A percentile compares a stretch with the other conserved stretches of the same genome.
phyloP scores from a whole-genome alignment of 2,329 filamentous ascomycete species.

The Hansfordia pulvinata region DNA sequence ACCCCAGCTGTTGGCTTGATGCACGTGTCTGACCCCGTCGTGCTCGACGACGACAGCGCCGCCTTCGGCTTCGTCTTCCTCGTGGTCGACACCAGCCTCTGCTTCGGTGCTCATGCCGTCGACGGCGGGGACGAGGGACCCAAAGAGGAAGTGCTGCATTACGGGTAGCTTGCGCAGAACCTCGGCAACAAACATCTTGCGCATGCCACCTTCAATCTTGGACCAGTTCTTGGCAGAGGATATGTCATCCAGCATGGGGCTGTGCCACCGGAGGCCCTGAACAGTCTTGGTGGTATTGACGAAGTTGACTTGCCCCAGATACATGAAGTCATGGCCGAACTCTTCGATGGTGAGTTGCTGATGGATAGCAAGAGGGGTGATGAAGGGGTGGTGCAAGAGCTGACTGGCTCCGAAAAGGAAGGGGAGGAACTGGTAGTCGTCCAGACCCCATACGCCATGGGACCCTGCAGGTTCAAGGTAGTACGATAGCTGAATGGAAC shows the following conservation, averaged over 20 bases:
- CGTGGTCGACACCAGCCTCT: conserved; percentile 29
- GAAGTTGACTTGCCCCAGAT: conserved; percentile 84
- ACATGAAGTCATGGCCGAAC: conserved; percentile 70
- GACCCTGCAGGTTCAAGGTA: conserved; percentile 95
- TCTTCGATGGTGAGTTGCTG: conserved; percentile 81
- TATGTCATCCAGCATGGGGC: conserved; percentile 96
- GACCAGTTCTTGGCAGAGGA: conserved; percentile 77
- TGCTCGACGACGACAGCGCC: conserved; percentile 49
- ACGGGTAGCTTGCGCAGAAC: conserved; percentile 88
- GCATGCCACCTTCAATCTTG: conserved; percentile 92
- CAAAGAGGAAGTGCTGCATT: conserved; percentile 98
- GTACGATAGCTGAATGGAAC: conserved; percentile 76
- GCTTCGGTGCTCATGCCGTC: conserved; percentile 65
- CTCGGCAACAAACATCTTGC: conserved; percentile 90
- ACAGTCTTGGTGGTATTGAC: conserved; percentile 96
- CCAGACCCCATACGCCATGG: conserved; percentile 93
- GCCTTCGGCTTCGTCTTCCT: conserved; percentile 36
- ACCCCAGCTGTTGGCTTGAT: conserved; percentile 67
- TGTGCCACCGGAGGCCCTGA: conserved; percentile 88
- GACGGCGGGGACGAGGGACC: conserved; percentile 65
- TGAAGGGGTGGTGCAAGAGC: conserved; percentile 69
- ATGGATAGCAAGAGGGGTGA: conserved; percentile 72
- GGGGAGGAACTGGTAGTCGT: conserved; percentile 94
- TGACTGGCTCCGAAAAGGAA: conserved; percentile 93
- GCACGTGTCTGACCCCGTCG: conserved; percentile 55